Evolutionary conservation across 768 basidiomycete species (phyloP).

Genomic region (Suillus spraguei): DNA sequence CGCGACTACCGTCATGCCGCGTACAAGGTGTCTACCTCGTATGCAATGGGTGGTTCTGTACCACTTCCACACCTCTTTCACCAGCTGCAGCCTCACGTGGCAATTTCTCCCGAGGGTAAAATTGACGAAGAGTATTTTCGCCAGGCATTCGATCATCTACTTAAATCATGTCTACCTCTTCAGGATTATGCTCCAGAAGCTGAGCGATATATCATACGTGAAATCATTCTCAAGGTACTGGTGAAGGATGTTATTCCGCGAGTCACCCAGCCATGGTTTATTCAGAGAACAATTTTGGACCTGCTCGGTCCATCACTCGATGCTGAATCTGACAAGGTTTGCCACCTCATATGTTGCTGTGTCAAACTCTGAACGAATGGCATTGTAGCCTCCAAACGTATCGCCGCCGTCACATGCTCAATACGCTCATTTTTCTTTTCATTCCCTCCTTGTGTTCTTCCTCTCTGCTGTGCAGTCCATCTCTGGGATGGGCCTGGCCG

Average conservation of each 20-base stretch:
- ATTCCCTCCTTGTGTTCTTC: slow-evolving; percentile 63
- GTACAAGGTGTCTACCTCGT: slow-evolving; percentile 65
- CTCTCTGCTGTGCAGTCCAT: slow-evolving; percentile 76
- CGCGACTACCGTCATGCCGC: slow-evolving; percentile 73
- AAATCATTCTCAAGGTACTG: slow-evolving; percentile 79
- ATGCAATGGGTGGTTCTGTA: slow-evolving; percentile 66
- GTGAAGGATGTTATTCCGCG: slow-evolving; percentile 68
- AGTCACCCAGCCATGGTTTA: slow-evolving; percentile 89
- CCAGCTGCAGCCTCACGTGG: slow-evolving; percentile 83
- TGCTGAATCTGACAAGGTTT: slow-evolving; percentile 23
- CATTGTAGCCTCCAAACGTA: slow-evolving; percentile 23
- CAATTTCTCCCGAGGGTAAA: slow-evolving; percentile 63
- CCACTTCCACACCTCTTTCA: slow-evolving; percentile 74
- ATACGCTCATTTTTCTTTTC: slow-evolving; percentile 44
- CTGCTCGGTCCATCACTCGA: slow-evolving; percentile 53
- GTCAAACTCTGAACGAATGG: slow-evolving; percentile 7
- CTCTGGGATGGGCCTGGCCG: slow-evolving; percentile 66
- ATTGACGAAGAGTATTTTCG: slow-evolving; percentile 79
- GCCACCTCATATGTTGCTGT: neutral
- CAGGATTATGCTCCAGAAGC: slow-evolving; percentile 74
- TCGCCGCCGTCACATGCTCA: slow-evolving; percentile 29
- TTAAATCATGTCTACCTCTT: slow-evolving; percentile 70
- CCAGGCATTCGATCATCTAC: slow-evolving; percentile 74
- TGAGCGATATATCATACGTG: slow-evolving; percentile 83
- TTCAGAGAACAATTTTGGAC: slow-evolving; percentile 70